Conservation (phyloP, 2,329 filamentous ascomycete genomes). For the Septoria petroselini region DNA sequence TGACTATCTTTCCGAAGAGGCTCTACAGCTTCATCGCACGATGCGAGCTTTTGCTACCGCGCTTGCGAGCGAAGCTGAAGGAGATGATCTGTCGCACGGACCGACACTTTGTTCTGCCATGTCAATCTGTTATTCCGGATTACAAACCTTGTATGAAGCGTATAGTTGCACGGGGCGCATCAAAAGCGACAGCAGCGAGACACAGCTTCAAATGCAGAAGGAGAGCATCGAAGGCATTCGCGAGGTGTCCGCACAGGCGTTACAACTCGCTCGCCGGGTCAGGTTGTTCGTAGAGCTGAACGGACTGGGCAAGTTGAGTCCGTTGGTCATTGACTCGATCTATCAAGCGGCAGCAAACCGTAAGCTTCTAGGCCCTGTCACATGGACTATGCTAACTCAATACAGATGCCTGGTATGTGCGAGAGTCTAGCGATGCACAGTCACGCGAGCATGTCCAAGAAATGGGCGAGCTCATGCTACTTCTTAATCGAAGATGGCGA, state of each 20-base stretch:
- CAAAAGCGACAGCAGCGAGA: constrained; percentile 31
- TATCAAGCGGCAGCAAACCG: constrained; percentile 39
- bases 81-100: constrained; percentile 17
- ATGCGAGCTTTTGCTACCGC: constrained; percentile 34
- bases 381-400: neutral
- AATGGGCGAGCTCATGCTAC: constrained; percentile 28
- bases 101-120: constrained; percentile 34
- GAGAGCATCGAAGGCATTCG: constrained; percentile 32
- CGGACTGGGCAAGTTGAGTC: constrained; percentile 22
- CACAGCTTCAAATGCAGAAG: constrained; percentile 39
- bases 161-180: constrained; percentile 37
- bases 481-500: constrained; percentile 28
- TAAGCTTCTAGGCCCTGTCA: constrained; percentile 6
- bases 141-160: constrained; percentile 36
- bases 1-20: constrained; percentile 36
- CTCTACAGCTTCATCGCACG: constrained; percentile 37
- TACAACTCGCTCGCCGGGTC: constrained; percentile 24
- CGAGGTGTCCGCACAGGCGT: constrained; percentile 20
- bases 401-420: constrained; percentile 34
- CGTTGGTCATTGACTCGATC: constrained; percentile 35
- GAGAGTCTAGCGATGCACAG: constrained; percentile 33
- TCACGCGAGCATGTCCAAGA: constrained; percentile 24
- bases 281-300: constrained; percentile 15
- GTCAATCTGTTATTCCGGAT: constrained; percentile 37
- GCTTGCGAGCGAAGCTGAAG: constrained; percentile 31